Evolutionary conservation across 2,329 filamentous ascomycete species (phyloP).

Genomic region (Nothopassalora personata): DNA sequence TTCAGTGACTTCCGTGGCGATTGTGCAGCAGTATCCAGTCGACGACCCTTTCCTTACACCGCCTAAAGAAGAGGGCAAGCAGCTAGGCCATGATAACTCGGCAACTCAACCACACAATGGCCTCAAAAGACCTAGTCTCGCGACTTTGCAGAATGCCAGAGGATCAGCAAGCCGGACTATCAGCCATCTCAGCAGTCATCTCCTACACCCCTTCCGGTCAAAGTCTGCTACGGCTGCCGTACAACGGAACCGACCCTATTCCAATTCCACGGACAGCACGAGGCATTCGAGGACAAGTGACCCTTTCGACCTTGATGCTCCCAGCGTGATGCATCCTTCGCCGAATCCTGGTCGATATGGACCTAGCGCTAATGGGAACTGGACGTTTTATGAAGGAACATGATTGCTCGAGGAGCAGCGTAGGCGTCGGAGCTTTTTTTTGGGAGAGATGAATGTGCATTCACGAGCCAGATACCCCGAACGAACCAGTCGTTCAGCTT

Average conservation of each 20-base stretch:
- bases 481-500: neutral
- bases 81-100: slow-evolving; percentile 1
- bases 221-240: slow-evolving; percentile 1
- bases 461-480: neutral
- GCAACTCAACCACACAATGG: neutral
- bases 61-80: slow-evolving; percentile 6
- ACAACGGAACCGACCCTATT: slow-evolving; percentile 8
- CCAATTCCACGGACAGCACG: slow-evolving; percentile 9
- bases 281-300: slow-evolving; percentile 17
- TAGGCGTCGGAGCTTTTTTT: neutral
- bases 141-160: slow-evolving; percentile 16
- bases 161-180: slow-evolving; percentile 15
- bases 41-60: slow-evolving; percentile 28
- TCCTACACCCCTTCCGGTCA: slow-evolving; percentile 11
- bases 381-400: slow-evolving; percentile 5
- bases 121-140: slow-evolving; percentile 1
- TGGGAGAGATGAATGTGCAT: neutral
- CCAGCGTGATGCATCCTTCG: slow-evolving; percentile 7
- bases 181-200: slow-evolving; percentile 11
- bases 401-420: neutral
- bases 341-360: neutral
- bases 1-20: slow-evolving; percentile 19
- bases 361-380: neutral
- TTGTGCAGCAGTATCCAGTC: slow-evolving; percentile 20
- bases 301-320: slow-evolving; percentile 19